Percentiles rank a stretch among this genome's conserved stretches.
Evolutionary conservation across 768 basidiomycete species (phyloP).

Genomic region (Baorangia bicolor): DNA sequence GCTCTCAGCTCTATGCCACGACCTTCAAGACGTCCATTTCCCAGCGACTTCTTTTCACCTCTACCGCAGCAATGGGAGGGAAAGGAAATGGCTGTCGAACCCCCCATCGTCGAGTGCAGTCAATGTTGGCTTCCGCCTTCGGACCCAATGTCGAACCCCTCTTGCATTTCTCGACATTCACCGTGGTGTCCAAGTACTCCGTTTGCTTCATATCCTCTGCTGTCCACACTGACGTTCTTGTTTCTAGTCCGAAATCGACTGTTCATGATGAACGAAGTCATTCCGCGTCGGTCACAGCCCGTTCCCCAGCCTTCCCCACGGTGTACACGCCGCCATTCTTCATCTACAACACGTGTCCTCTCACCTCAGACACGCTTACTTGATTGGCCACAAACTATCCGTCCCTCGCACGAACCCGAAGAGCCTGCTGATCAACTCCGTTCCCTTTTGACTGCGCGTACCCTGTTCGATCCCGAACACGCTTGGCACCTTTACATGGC

Average conservation of each 20-base stretch:
- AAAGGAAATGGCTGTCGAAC: slow-evolving; percentile 45
- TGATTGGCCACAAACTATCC: slow-evolving; percentile 4
- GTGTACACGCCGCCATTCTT: slow-evolving; percentile 23
- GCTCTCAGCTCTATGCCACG: slow-evolving; percentile 31
- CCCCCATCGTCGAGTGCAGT: slow-evolving; percentile 27
- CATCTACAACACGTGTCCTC: slow-evolving; percentile 17
- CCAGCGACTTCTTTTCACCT: slow-evolving; percentile 56
- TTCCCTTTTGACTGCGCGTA: slow-evolving; percentile 15
- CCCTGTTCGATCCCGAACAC: slow-evolving; percentile 35
- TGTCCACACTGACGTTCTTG: slow-evolving; percentile 5
- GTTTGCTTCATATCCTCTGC: not conserved
- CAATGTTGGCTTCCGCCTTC: slow-evolving; percentile 21
- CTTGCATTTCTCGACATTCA: slow-evolving; percentile 46
- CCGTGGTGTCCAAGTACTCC: slow-evolving; percentile 48
- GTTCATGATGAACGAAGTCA: slow-evolving; percentile 38
- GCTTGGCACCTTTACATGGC: slow-evolving; percentile 42
- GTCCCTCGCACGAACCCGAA: slow-evolving; percentile 3
- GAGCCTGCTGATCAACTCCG: slow-evolving; percentile 14
- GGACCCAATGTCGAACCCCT: slow-evolving; percentile 40
- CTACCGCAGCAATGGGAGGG: slow-evolving; percentile 50
- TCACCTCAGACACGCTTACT: slow-evolving; percentile 12
- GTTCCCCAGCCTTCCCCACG: slow-evolving; percentile 14
- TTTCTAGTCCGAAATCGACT: slow-evolving; percentile 34
- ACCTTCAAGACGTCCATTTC: slow-evolving; percentile 33
- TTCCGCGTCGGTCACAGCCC: slow-evolving; percentile 24